Evolutionary conservation across 2,329 filamentous ascomycete genomes (phyloP), one percentile per base, ranked within the genome.

Genomic region (Ramichloridium luteum): DNA sequence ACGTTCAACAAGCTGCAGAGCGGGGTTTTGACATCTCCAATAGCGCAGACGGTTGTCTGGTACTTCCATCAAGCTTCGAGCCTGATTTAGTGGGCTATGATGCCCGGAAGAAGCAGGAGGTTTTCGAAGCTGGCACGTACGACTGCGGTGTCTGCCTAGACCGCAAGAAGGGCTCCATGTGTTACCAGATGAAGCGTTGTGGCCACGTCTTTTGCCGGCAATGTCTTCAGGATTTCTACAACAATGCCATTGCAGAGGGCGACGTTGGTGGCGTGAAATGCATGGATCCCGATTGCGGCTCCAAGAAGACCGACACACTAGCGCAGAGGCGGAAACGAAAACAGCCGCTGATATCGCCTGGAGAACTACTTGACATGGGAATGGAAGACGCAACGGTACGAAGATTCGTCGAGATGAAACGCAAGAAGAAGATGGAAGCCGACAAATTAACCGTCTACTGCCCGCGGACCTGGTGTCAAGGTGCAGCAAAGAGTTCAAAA

Each of bases 361-460:
- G 80, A 48, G 86, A 96, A 57, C 69, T 96, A 25, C 62, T 68
- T 30, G 56, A 59, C 14, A 67, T 68, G 36, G 62, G 62, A 2
- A 43, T 68, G 10, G 43, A 56, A 6, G 70, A 78, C 36, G 74
- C 80, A 11, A 70, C 68, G 18, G 84, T 94, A 2, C 77, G 82
- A 49, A 78, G 90, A 34, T 98, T 92, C 53, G 81, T 93, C 4
- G 76, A 75, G 22, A 68, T 96, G 38, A 94, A 90, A 60, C 82
- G 93, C 50, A 96, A 96, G 61, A 82, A 80, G 43, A 80, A 84
- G 53, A 72, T 96, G 3, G 90, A 96, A 56, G 77, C 83, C 0
- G 86, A 96, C 57, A 92, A 86, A 50, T 79, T 77, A 36, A 94
- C 86, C 0, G 71, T 94, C 18, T 96, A 93, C 55, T 98, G 90